These are phyloP conservation scores for Gastrolobium bilobum DNA, from an alignment of 306 rosid species.

Conservation along the genomic window DNA sequence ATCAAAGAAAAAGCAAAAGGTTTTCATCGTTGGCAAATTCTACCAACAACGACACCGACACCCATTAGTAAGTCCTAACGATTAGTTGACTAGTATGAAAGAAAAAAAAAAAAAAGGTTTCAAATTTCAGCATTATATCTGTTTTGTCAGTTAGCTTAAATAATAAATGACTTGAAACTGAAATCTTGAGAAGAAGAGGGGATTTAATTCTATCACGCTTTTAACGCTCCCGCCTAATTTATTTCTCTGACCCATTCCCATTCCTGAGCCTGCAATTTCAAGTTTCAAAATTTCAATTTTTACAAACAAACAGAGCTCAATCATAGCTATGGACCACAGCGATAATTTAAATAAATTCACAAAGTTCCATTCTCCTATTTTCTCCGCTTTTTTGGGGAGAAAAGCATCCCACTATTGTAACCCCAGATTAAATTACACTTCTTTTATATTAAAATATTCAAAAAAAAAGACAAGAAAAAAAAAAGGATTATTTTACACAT, in stretches of 20 bases:
- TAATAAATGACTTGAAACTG: neutral
- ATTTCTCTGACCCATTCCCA: neutral
- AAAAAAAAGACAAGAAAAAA: neutral
- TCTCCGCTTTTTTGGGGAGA: slow-evolving; percentile 7
- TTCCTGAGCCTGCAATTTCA: neutral
- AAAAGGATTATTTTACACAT: slow-evolving; percentile 45
- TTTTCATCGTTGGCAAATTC: neutral
- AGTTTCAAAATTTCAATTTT: slow-evolving; percentile 37
- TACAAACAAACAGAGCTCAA: slow-evolving; percentile 32
- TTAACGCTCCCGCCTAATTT: slow-evolving; percentile 33
- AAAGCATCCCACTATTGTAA: slow-evolving; percentile 4
- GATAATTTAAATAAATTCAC: neutral
- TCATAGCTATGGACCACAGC: neutral
- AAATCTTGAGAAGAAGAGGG: neutral
- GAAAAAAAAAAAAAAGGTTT: neutral
- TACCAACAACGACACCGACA: slow-evolving; percentile 4
- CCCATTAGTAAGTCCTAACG: neutral
- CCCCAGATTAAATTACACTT: slow-evolving; percentile 50
- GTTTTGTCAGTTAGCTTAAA: neutral
- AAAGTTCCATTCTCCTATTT: slow-evolving; percentile 38
- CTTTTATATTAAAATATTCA: neutral
- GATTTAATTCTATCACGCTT: neutral
- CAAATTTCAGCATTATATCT: neutral
- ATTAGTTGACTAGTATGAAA: too few relatives aligned
- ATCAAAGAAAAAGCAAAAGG: neutral